Base-by-base conservation (phyloP, 768 basidiomycete species). In the Leccinum pellstonianum region DNA sequence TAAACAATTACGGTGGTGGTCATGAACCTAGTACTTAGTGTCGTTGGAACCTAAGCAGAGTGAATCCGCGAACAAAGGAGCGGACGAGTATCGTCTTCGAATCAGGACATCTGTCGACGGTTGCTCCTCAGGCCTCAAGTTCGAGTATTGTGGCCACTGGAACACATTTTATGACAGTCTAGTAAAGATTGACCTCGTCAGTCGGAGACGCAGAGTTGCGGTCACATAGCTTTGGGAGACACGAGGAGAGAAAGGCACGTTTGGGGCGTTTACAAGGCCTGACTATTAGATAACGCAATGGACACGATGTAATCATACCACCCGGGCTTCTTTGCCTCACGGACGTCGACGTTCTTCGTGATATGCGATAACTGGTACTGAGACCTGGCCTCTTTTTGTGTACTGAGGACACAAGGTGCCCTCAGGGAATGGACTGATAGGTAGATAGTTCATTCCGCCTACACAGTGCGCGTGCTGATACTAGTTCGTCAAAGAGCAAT, bases 231-330 rank as follows among this genome's bases (percentile, higher is more conserved):
- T 62, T 33, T 11, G 31, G 31, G 52, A 55, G 66, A 52, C 17
- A 2, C 43, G 47, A 58, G 41, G 58, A 53, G 31, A 38, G 58
- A 52, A 47, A 43, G 21, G 37, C 57, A 55, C 29, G 49, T 59
- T 57, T 47, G 56, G 59, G 57, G 58, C 69, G 61, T 68, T 69
- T 63, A 69, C 61, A 56, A 25, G 52, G 12, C 57, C n/a, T 35
- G 48, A 41, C 50, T 19, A 64, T 66, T 48, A 58, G 58, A 57
- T 31, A 52, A 56, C 29, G 25, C 37, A 56, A 15, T 2, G 15
- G 19, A 47, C 62, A 68, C 62, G 68, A 58, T 64, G 54, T 3
- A 52, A 52, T 43, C 61, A 31, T 46, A 53, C 67, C 33, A n/a
- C 48, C 35, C 15, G 43, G 15, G 10, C 59, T 66, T 68, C 57